Evolutionary conservation across 2,329 filamentous ascomycete species (phyloP).

Genomic region (Arthrobotrys sinensis): DNA sequence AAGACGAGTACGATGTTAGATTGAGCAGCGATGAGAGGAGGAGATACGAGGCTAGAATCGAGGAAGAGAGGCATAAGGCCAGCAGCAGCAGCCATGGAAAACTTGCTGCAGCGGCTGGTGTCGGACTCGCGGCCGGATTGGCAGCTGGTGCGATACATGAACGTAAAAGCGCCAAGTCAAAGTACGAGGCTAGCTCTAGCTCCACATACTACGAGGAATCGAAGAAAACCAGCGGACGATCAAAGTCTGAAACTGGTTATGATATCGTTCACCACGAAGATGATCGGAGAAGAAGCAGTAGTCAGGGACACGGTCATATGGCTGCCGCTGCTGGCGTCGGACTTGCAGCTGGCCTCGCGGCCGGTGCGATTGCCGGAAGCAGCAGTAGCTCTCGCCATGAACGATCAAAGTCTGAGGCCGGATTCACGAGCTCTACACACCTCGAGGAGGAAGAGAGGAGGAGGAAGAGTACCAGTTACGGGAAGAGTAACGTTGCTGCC

Average conservation of each 20-base stretch:
- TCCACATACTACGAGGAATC: constrained; percentile 16
- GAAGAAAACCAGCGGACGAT: constrained; percentile 9
- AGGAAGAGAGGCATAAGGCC: constrained; percentile 15
- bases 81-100: background rate
- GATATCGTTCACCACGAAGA: constrained; percentile 12
- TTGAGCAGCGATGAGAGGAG: constrained; percentile 33
- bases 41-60: constrained; percentile 24
- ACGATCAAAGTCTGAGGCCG: constrained; percentile 14
- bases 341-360: constrained; percentile 8
- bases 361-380: constrained; percentile 19
- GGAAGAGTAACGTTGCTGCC: background rate
- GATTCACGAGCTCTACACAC: background rate
- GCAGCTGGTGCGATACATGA: constrained; percentile 3
- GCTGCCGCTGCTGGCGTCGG: constrained; percentile 16
- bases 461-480: constrained; percentile 4
- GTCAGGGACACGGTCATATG: constrained; percentile 22
- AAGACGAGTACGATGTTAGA: constrained; percentile 33
- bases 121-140: constrained; percentile 13
- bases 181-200: constrained; percentile 19
- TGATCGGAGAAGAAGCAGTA: constrained; percentile 19
- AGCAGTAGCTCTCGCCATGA: constrained; percentile 10
- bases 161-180: constrained; percentile 15
- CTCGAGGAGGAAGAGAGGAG: constrained; percentile 9
- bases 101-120: constrained; percentile 13
- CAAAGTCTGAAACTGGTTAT: constrained; percentile 16